Conservation (phyloP, 768 basidiomycete species). For the Panellus pusillus region DNA sequence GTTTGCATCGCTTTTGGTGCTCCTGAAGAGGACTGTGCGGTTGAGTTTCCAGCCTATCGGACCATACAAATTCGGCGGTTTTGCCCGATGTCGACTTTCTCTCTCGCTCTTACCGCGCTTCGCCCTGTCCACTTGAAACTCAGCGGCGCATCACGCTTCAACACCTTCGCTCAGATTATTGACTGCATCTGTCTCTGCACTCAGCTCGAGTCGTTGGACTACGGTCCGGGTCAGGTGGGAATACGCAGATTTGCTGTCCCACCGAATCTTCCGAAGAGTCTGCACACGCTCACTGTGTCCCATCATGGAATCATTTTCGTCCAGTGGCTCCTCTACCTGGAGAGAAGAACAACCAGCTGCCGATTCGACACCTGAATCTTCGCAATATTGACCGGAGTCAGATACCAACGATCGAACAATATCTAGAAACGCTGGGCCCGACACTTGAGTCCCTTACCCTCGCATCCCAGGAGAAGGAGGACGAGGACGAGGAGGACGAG, state of each 20-base stretch:
- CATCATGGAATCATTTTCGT: no score
- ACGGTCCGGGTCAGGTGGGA: no score
- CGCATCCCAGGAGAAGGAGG: no score
- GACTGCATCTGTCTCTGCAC: conserved; percentile 11
- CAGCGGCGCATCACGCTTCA: conserved; percentile 17
- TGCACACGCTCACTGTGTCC: conserved; percentile 13
- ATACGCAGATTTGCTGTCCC: no score
- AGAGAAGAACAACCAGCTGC: background rate
- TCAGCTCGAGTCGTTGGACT: conserved; percentile 14
- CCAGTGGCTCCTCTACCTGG: conserved; percentile 10
- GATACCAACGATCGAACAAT: conserved; percentile 2
- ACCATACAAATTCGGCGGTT: conserved; percentile 2
- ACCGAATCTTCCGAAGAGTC: background rate
- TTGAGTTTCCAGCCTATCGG: conserved; percentile 1
- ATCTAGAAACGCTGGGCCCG: background rate
- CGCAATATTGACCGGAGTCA: conserved; percentile 7
- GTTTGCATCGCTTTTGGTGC: conserved; percentile 1
- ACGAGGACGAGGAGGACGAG: no score
- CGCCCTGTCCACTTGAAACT: conserved; percentile 5
- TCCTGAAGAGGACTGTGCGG: background rate
- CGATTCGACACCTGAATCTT: conserved; percentile 2
- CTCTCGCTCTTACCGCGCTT: background rate
- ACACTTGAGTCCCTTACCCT: conserved; percentile 8
- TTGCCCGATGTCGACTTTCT: conserved; percentile 1
- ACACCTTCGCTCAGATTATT: conserved; percentile 12